Evolutionary conservation across 331 rosid species (phyloP).

Genomic region (Telfairia occidentalis): DNA sequence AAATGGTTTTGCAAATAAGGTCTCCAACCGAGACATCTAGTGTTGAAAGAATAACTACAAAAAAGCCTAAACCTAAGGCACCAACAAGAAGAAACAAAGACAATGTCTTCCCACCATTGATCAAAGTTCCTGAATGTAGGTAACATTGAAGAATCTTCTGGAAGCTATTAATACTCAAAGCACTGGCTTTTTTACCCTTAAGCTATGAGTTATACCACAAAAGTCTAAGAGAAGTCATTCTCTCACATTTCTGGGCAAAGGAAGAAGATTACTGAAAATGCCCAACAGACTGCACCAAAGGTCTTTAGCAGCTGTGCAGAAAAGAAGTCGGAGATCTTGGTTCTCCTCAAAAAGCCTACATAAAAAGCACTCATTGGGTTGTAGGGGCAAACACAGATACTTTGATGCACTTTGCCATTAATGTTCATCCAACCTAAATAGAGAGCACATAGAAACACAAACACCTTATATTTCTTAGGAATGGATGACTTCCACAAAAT

Average conservation of each 20-base stretch:
- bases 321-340: neutral
- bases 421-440: neutral
- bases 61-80: neutral
- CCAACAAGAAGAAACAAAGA: neutral
- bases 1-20: neutral
- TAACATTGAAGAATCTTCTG: neutral
- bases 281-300: neutral
- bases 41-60: neutral
- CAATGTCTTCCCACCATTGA: neutral
- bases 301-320: neutral
- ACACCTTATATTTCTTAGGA: neutral
- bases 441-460: neutral
- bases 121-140: neutral
- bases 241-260: neutral
- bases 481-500: neutral
- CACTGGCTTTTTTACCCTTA: neutral
- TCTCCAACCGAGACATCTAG: neutral
- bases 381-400: neutral
- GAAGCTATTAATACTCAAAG: neutral
- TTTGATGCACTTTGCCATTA: neutral
- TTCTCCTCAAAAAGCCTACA: neutral
- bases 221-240: neutral
- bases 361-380: neutral
- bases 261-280: neutral
- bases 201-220: neutral